Conservation (phyloP, 1,284 basidiomycete species). For the Singerocomus inundabilis region DNA sequence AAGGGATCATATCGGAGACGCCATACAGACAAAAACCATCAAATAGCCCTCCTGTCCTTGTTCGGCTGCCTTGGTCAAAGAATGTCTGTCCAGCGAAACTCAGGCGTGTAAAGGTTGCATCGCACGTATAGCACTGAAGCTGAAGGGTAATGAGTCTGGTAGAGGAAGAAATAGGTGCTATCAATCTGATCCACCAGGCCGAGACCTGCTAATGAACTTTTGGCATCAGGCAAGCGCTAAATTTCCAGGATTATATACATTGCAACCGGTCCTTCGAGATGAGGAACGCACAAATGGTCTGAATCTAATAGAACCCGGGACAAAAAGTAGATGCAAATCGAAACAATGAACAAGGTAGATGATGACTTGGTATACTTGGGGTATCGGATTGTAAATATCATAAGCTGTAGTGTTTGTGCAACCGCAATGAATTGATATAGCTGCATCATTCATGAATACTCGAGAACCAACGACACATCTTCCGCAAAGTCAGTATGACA, state of each 20-base stretch:
- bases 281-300: neutral
- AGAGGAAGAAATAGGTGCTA: constrained; percentile 36
- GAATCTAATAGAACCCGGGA: neutral
- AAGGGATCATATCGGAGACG: constrained; percentile 38
- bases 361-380: too few species aligned
- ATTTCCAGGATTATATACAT: too few species aligned
- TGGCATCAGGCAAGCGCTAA: constrained; percentile 17
- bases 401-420: too few species aligned
- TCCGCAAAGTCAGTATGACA: constrained; percentile 12
- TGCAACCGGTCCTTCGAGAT: neutral
- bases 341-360: too few species aligned
- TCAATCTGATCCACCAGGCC: constrained; percentile 32
- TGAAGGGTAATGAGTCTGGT: constrained; percentile 46
- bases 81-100: constrained; percentile 7
- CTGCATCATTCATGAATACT: neutral
- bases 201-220: constrained; percentile 21
- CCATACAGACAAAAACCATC: constrained; percentile 56
- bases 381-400: too few species aligned
- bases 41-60: constrained; percentile 56
- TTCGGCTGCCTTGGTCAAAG: constrained; percentile 21
- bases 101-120: constrained; percentile 35
- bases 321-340: neutral
- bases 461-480: too few species aligned
- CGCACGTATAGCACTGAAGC: constrained; percentile 50
- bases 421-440: too few species aligned